Base-by-base conservation (phyloP, 1,284 basidiomycete genomes). In the Chondrostereum purpureum region DNA sequence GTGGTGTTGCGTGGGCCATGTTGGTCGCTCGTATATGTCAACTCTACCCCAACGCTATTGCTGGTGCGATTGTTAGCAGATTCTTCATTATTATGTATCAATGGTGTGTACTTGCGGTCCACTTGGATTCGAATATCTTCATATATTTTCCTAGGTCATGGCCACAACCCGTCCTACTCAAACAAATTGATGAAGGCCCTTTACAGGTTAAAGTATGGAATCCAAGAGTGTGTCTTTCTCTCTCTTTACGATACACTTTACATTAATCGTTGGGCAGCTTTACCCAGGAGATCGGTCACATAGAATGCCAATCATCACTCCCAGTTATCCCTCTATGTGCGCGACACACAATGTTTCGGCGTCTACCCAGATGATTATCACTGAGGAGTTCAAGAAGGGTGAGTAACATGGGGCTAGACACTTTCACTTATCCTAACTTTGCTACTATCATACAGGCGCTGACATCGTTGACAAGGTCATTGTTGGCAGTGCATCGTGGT, bases 281-380 rank as follows among this genome's bases (percentile, higher is more conserved):
- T 98, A 98, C 65, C 91, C 93, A 1, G 79, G 83, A 50, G 96
- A 99, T 66, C 79, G 91, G 50, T 78, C 88, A 24, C 96, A 99
- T 68, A 80, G 92, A 50, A 99, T 99, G 96, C 96, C 96, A n/a
- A 98, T 99, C 61, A 99, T 99, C 58, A 99, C 96, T 1, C 96
- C 96, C 3, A 94, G 96, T 17, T 99, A 98, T 67, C 96, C 96
- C 33, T 89, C 94, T n/a, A 99, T 99, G 95, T 99, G 95, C 64
- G 84, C 95, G 23, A 99, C 96, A 12, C 96, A 99, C 68, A 99
- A 99, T 59, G 93, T 99, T 48, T 93, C 92, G 35, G 80, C 83
- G 34, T 97, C 93, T 11, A 99, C 95, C 2, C 92, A 97, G 69
- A 87, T 88, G 71, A 90, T 99, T 53, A 94, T 98, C 77, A 95